These are phyloP conservation scores for Podospora bellae-mahoneyi DNA, from an alignment of 495 filamentous ascomycete genomes.

Conservation along the genomic window DNA sequence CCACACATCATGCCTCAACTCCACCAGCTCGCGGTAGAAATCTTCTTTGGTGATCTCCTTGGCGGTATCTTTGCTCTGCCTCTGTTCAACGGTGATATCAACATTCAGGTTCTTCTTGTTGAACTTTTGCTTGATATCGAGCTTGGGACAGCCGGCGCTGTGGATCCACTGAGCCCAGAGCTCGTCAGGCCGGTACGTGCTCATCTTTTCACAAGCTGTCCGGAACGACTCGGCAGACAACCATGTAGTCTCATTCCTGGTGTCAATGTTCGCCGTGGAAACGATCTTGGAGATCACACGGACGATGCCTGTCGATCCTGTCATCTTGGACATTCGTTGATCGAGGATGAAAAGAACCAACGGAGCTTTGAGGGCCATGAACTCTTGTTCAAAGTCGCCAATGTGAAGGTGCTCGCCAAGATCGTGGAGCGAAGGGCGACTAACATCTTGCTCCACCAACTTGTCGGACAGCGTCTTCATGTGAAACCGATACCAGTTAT, in stretches of 20 bases:
- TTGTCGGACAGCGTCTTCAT: constrained; percentile 80
- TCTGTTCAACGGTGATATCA: constrained; percentile 85
- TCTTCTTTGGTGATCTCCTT: constrained; percentile 55
- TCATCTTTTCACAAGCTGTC: constrained; percentile 77
- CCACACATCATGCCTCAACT: constrained; percentile 67
- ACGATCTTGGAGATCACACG: constrained; percentile 82
- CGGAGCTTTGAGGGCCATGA: constrained; percentile 87
- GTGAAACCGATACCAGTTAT: constrained; percentile 91
- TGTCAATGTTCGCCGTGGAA: constrained; percentile 74
- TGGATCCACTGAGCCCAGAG: constrained; percentile 95
- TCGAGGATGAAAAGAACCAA: constrained; percentile 92
- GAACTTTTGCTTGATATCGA: constrained; percentile 80
- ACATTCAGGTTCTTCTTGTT: constrained; percentile 98
- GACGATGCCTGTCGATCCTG: constrained; percentile 74
- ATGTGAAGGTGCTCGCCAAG: constrained; percentile 74
- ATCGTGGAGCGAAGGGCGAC: constrained; percentile 75
- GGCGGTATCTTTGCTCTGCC: constrained; percentile 49
- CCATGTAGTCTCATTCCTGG: constrained; percentile 66
- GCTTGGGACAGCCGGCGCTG: constrained; percentile 80
- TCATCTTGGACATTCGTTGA: constrained; percentile 79
- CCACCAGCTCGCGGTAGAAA: constrained; percentile 80
- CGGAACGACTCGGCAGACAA: constrained; percentile 73
- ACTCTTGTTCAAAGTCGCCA: constrained; percentile 80
- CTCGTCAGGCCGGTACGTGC: constrained; percentile 74
- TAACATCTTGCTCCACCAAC: constrained; percentile 75